Percentiles rank a stretch among this genome's conserved stretches.
Evolutionary conservation across 768 basidiomycete species (phyloP).

Genomic region (Cantharellus cinnabarinus): DNA sequence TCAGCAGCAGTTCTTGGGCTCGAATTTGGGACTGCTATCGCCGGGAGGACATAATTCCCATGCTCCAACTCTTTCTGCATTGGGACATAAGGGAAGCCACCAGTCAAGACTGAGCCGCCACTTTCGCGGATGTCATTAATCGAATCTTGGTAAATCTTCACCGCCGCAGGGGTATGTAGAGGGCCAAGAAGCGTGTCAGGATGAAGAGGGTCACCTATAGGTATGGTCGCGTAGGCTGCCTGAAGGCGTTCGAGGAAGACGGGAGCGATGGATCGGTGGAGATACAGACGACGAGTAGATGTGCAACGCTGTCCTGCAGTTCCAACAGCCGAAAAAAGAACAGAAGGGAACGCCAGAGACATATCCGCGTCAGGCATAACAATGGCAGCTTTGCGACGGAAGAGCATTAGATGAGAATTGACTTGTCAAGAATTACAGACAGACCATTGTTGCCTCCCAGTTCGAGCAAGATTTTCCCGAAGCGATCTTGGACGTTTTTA

Average conservation of each 20-base stretch:
- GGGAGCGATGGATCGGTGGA: constrained; percentile 61
- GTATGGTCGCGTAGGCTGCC: constrained; percentile 47
- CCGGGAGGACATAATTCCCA: constrained; percentile 83
- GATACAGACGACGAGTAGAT: constrained; percentile 72
- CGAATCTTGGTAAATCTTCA: constrained; percentile 42
- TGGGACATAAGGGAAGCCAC: constrained; percentile 27
- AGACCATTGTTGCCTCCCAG: constrained; percentile 83
- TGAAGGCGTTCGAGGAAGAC: constrained; percentile 58
- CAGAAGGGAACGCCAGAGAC: constrained; percentile 67
- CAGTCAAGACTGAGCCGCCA: constrained; percentile 59
- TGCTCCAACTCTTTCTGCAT: constrained; percentile 26
- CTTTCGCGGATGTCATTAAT: constrained; percentile 38
- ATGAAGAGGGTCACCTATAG: constrained; percentile 71
- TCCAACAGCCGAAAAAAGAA: constrained; percentile 88
- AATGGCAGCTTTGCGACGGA: constrained; percentile 43
- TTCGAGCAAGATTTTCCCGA: constrained; percentile 80
- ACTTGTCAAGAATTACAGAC: constrained; percentile 14
- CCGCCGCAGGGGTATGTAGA: constrained; percentile 49
- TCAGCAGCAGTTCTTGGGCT: constrained; percentile 19
- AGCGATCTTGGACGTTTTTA: constrained; percentile 65
- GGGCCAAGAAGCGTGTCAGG: constrained; percentile 64
- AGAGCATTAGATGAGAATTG: not conserved
- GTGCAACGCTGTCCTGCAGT: constrained; percentile 58
- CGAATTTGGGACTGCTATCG: constrained; percentile 51
- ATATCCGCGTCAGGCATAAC: constrained; percentile 90